Base-by-base conservation (phyloP, 371 early-diverging fungal species). In the Mortierella sp. region DNA sequence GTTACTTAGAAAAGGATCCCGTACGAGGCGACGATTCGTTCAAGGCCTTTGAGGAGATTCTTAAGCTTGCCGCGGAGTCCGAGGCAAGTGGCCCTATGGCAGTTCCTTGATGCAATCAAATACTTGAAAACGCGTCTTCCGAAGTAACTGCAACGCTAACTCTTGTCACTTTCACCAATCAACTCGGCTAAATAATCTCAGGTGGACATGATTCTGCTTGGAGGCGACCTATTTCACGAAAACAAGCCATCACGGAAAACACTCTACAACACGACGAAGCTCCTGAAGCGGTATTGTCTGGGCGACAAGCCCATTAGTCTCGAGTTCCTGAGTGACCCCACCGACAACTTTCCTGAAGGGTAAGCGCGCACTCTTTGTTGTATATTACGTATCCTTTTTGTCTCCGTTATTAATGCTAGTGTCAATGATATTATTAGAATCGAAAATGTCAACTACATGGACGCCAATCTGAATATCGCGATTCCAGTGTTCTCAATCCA, bases 221-320 rank as follows among this genome's bases (percentile, higher is more conserved):
- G 99, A 21, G 99, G 99, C 27, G 99, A 99, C 90, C 92, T 99
- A 35, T 99, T 99, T 89, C 99, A 99, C 85, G 97, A 99, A 48
- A 99, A 98, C 89, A 95, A 95, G 80, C 99, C 99, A 1, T 96
- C 98, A n/a, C 93, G 97, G 32, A 91, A 94, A 65, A 93, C 95
- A 46, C 87, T 99, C 60, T 91, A 96, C 86, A 89, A 89, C 63
- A 94, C 97, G 0, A 93, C 99, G 87, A 87, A 89, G 7, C 83
- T 99, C 46, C 87, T 99, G 27, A 90, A 97, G 54, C 88, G 93
- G 74, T 94, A 98, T 84, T 97, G 97, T 74, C 83, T 98, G 83
- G 99, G 99, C 1, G 93, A 95, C 70, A 90, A 92, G 38, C 92
- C 94, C 2, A 93, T 94, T 74, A 81, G 89, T n/a, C 82, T 99